Evolutionary conservation across 2,329 filamentous ascomycete genomes (phyloP).

Genomic region (Trichoderma simmonsii): DNA sequence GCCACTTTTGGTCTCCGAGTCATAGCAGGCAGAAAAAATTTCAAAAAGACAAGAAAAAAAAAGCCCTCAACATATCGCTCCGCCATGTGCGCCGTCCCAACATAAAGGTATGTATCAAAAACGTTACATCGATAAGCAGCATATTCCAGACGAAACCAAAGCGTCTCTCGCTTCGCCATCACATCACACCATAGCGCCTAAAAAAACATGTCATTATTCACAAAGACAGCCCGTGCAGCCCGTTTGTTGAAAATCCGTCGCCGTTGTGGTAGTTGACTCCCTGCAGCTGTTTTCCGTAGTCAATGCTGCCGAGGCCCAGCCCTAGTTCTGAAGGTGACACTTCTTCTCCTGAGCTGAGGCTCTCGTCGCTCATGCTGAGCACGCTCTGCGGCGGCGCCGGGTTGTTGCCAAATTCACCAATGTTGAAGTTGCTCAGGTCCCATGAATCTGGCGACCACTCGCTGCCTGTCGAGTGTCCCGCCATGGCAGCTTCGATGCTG

Average conservation of each 20-base stretch:
- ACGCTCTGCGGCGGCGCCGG: conserved; percentile 50
- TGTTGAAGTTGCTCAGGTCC: conserved; percentile 50
- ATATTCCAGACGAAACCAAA: neutral
- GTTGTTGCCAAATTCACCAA: conserved; percentile 46
- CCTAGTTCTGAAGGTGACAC: conserved; percentile 45
- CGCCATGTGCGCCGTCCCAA: conserved; percentile 10
- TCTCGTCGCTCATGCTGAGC: conserved; percentile 56
- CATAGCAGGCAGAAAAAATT: neutral
- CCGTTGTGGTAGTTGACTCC: conserved; percentile 10
- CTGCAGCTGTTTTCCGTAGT: conserved; percentile 32
- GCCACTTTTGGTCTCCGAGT: conserved; percentile 4
- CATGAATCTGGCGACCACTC: conserved; percentile 58
- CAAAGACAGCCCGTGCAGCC: conserved; percentile 9
- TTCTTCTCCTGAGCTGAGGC: conserved; percentile 55
- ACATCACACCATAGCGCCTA: conserved; percentile 13
- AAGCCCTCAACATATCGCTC: conserved; percentile 8
- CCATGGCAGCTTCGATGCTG: conserved; percentile 45
- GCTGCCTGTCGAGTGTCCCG: conserved; percentile 37
- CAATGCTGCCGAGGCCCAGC: conserved; percentile 38
- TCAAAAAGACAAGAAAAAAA: neutral
- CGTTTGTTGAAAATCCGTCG: conserved; percentile 6
- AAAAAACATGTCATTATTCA: conserved; percentile 6
- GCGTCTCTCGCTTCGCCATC: conserved; percentile 1
- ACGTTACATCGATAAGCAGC: conserved; percentile 3
- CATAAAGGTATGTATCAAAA: neutral